These are phyloP conservation scores for Termitomyces heimii DNA, from an alignment of 768 basidiomycete species.

Conservation along the genomic window DNA sequence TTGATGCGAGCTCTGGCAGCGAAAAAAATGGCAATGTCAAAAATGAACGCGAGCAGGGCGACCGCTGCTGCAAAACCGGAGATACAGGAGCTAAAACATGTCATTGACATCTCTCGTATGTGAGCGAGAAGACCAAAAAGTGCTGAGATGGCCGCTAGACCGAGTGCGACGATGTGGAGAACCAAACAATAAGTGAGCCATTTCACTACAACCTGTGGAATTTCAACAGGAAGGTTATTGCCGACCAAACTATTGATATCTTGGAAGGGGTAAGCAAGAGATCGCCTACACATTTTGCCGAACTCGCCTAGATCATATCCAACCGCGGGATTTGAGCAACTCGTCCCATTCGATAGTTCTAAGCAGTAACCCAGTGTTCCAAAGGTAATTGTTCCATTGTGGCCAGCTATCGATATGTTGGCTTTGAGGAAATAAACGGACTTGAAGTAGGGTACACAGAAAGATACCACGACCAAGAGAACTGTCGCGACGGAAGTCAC, in stretches of 20 bases:
- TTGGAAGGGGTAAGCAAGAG: conserved; percentile 22
- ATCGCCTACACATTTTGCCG: not conserved
- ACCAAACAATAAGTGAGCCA: conserved; percentile 95
- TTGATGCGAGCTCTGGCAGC: conserved; percentile 84
- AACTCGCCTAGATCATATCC: conserved; percentile 84
- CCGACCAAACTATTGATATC: conserved; percentile 83
- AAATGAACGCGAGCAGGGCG: conserved; percentile 83
- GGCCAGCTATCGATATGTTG: conserved; percentile 37
- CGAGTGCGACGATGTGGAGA: conserved; percentile 86
- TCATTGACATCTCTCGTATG: conserved; percentile 81
- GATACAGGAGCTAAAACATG: conserved; percentile 74
- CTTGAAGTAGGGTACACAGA: conserved; percentile 88
- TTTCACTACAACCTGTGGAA: conserved; percentile 82
- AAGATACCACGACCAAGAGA: conserved; percentile 81
- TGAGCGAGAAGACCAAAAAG: conserved; percentile 87
- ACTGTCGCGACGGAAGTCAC: conserved; percentile 74
- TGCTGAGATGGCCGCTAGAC: conserved; percentile 61
- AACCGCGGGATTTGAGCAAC: conserved; percentile 74
- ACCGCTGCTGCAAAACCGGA: conserved; percentile 77
- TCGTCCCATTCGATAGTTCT: conserved; percentile 45
- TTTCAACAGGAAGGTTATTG: conserved; percentile 55
- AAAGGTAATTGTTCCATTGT: conserved; percentile 66
- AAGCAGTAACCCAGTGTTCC: conserved; percentile 90
- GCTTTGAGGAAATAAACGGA: conserved; percentile 87
- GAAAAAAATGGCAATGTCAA: conserved; percentile 90